Conservation (phyloP, 768 basidiomycete genomes). For the Clavulina sp. region DNA sequence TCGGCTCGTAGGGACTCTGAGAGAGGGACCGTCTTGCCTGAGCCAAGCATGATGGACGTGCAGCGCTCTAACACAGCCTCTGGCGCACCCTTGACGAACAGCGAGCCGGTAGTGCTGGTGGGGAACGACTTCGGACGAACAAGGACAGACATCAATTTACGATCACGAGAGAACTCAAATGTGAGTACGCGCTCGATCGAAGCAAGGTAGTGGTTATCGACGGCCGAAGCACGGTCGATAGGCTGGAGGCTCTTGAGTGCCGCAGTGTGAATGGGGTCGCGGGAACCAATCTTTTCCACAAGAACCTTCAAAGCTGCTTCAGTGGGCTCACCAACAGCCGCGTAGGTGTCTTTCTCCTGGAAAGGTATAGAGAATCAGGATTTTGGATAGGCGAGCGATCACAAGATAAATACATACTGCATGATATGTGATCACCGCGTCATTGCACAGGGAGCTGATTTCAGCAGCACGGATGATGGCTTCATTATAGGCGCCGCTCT, state of each 20-base stretch:
- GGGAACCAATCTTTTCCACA: conserved; percentile 80
- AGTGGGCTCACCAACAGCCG: conserved; percentile 88
- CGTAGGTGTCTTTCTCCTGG: conserved; percentile 64
- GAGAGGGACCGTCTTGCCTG: conserved; percentile 39
- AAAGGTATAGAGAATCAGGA: background rate
- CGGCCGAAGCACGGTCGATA: conserved; percentile 52
- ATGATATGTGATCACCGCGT: conserved; percentile 77
- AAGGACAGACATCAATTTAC: conserved; percentile 98
- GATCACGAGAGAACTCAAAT: conserved; percentile 94
- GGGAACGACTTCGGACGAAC: conserved; percentile 51
- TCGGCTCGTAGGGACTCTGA: conserved; percentile 38
- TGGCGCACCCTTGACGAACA: conserved; percentile 92
- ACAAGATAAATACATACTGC: conserved; percentile 27
- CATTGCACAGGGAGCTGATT: conserved; percentile 88
- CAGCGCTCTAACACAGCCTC: conserved; percentile 89
- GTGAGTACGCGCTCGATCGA: conserved; percentile 69
- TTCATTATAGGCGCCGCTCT: too few relatives aligned
- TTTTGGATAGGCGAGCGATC: background rate
- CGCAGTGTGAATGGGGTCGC: conserved; percentile 36
- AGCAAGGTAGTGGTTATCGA: conserved; percentile 70
- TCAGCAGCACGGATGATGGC: conserved; percentile 74
- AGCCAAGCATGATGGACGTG: conserved; percentile 49
- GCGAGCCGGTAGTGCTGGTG: conserved; percentile 30
- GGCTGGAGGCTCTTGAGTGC: conserved; percentile 40
- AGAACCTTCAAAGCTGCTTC: conserved; percentile 93